Percentiles rank a stretch among this genome's conserved stretches.
Evolutionary conservation across 2,329 filamentous ascomycete genomes (phyloP).

Genomic region (Penicillium sp.): DNA sequence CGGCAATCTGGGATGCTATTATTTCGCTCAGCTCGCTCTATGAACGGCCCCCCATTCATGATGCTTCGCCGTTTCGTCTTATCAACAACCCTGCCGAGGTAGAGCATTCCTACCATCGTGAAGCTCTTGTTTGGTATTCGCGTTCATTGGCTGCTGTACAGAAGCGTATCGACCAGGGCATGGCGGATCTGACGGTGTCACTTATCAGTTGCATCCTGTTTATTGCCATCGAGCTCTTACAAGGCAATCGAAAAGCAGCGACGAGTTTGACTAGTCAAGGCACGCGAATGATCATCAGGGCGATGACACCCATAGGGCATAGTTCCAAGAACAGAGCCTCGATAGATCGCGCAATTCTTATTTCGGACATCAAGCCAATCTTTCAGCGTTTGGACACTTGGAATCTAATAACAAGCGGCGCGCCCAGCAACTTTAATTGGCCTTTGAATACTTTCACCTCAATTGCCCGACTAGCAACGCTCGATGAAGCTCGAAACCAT

Average conservation of each 20-base stretch:
- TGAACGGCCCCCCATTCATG: constrained; percentile 21
- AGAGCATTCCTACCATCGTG: constrained; percentile 8
- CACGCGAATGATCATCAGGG: constrained; percentile 7
- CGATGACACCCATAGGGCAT: neutral
- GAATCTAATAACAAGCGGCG: constrained; percentile 6
- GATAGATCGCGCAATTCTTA: neutral
- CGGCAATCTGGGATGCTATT: constrained; percentile 30
- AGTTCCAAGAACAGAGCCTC: neutral
- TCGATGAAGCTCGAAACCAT: constrained; percentile 14
- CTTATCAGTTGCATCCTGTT: constrained; percentile 21
- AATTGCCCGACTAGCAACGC: neutral
- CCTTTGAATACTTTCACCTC: neutral
- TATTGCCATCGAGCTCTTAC: constrained; percentile 21
- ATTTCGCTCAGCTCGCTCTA: constrained; percentile 30
- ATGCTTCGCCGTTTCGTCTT: constrained; percentile 7
- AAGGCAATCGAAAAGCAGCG: constrained; percentile 16
- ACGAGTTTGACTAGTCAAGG: constrained; percentile 12
- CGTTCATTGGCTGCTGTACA: constrained; percentile 17
- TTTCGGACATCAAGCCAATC: constrained; percentile 8
- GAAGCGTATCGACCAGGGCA: constrained; percentile 14
- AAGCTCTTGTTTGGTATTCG: constrained; percentile 21
- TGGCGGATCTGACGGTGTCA: constrained; percentile 13
- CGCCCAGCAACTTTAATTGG: neutral
- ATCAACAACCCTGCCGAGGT: constrained; percentile 14
- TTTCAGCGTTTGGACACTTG: constrained; percentile 17